phyloP scores from a whole-genome alignment of 2,329 filamentous ascomycete species.

The Colletotrichum falcatum region DNA sequence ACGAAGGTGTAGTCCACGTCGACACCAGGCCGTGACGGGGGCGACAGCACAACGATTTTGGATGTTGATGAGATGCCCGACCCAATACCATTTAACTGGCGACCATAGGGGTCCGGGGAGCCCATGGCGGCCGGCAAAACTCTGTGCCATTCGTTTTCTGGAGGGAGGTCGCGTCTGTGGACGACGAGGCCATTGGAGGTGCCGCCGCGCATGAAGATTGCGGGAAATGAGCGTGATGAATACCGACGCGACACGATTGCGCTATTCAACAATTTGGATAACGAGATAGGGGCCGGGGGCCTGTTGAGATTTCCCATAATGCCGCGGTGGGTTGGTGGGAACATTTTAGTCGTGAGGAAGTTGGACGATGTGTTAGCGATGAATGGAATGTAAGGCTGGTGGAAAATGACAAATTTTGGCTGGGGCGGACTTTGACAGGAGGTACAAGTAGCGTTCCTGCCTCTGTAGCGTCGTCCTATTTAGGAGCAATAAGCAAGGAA shows the following conservation, averaged over 20 bases:
- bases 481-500: neutral
- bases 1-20: conserved; percentile 73
- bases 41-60: conserved; percentile 69
- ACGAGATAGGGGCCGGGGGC: neutral
- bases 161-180: conserved; percentile 51
- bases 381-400: no score
- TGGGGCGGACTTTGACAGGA: neutral
- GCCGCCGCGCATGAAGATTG: conserved; percentile 53
- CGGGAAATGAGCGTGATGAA: conserved; percentile 47
- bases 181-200: conserved; percentile 51
- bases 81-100: conserved; percentile 42
- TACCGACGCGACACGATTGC: neutral
- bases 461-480: neutral
- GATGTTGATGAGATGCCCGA: conserved; percentile 48
- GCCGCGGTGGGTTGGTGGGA: neutral
- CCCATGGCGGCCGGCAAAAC: conserved; percentile 48
- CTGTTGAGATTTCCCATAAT: neutral
- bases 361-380: neutral
- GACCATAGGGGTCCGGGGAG: conserved; percentile 42
- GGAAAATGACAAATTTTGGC: neutral
- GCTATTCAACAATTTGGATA: neutral
- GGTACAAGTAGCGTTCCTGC: neutral
- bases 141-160: conserved; percentile 48
- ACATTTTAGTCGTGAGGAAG: neutral
- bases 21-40: conserved; percentile 54